Base-by-base conservation (phyloP, 2,329 filamentous ascomycete species). In the Diplodia intermedia region DNA sequence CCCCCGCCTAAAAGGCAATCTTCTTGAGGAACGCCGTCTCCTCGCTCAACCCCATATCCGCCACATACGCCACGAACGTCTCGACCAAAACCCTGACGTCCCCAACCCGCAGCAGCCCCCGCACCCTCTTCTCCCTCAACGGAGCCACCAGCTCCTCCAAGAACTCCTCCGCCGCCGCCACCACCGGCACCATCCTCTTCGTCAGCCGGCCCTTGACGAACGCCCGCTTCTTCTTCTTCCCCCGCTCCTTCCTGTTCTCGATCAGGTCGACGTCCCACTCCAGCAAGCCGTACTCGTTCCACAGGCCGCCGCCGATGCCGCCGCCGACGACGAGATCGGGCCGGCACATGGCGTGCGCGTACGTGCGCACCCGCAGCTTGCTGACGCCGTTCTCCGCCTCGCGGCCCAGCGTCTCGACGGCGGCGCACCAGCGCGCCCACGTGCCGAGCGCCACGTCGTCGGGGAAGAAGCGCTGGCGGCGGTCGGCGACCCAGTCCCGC, bases 361-460 rank as follows among this genome's bases (percentile, higher is more conserved):
- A 55, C 2, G 29, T 7, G 29, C 26, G 29, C 7, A 55, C 18
- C 18, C 53, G 53, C 7, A 55, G 8, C 53, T 5, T 11, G 31
- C 53, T n/a, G 18, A 55, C n/a, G 8, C 29, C 29, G 7, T 55
- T 55, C 53, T 55, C 53, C 15, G 53, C 31, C 53, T 31, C 53
- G 7, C 8, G 7, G 18, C 53, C 53, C 53, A 55, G 9, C 7
- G 26, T 1, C 29, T 55, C 31, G 15, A 55, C 14, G 7, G 9
- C 15, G 8, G 3, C 15, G 53, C 53, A 55, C 53, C 53, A 55
- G 29, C 31, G 1, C 15, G 15, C 53, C 53, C 53, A 55, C 18
- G 31, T n/a, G 53, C 53, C 18, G 5, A 33, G 8, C 7, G 0
- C 15, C 1, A 55, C 1, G 18, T 55, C 53, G 53, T 55, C 53